A percentile compares a stretch with the other conserved stretches of the same genome.
phyloP scores from a whole-genome alignment of 2,329 filamentous ascomycete species.

The Arthrobotrys sphaeroides region DNA sequence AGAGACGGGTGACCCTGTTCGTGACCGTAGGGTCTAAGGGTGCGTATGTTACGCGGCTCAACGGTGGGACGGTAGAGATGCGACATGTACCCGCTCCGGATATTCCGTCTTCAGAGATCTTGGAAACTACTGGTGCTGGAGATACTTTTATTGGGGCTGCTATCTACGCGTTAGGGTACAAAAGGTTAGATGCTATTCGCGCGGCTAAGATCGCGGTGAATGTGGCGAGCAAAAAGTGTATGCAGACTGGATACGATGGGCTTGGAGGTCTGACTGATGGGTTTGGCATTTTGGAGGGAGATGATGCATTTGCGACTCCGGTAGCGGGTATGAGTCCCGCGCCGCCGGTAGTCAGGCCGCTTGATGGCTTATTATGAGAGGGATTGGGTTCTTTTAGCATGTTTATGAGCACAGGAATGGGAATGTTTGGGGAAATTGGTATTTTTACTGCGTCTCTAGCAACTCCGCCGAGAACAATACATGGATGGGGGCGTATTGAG shows the following conservation, averaged over 20 bases:
- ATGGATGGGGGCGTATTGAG: not conserved
- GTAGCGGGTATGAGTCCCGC: not conserved
- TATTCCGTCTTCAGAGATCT: slow-evolving; percentile 26
- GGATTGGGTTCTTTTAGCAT: no score
- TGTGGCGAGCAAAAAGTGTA: slow-evolving; percentile 55
- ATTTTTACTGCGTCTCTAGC: no score
- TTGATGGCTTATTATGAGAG: slow-evolving; percentile 23
- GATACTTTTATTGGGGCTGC: slow-evolving; percentile 56
- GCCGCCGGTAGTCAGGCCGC: slow-evolving; percentile 8
- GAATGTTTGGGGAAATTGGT: no score
- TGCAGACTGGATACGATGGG: slow-evolving; percentile 51
- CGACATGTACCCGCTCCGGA: slow-evolving; percentile 29
- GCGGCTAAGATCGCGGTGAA: slow-evolving; percentile 52
- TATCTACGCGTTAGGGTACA: slow-evolving; percentile 51
- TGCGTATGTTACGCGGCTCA: slow-evolving; percentile 14
- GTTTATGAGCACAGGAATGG: no score
- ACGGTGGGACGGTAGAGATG: not conserved
- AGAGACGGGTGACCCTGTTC: slow-evolving; percentile 11
- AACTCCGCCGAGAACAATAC: no score
- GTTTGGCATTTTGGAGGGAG: slow-evolving; percentile 35
- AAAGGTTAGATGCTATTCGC: slow-evolving; percentile 21
- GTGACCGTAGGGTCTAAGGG: slow-evolving; percentile 34
- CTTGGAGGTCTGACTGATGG: slow-evolving; percentile 37
- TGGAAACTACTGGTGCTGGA: slow-evolving; percentile 56
- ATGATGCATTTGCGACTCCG: not conserved